phyloP scores from a whole-genome alignment of 257 asterid species.

The Solanum medicagineum region DNA sequence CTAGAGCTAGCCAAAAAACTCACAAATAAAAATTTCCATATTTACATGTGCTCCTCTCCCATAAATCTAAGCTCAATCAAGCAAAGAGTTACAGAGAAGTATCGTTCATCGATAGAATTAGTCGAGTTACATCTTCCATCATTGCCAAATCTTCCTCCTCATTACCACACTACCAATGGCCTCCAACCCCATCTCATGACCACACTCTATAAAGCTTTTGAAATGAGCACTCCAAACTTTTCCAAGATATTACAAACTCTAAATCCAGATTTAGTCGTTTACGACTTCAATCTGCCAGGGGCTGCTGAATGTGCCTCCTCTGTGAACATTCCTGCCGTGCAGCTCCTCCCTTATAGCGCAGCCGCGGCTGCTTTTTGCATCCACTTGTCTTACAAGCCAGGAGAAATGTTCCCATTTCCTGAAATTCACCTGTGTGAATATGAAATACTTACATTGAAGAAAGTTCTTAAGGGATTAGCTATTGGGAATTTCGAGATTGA shows the following conservation, averaged over 20 bases:
- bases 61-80: conserved; percentile 26
- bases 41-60: conserved; percentile 32
- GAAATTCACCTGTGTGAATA: conserved; percentile 1
- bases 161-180: not conserved
- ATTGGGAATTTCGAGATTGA: no score
- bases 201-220: conserved; percentile 19
- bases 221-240: conserved; percentile 8
- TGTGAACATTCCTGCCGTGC: no score
- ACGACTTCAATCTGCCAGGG: conserved; percentile 38
- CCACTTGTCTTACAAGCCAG: not conserved
- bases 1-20: conserved; percentile 27
- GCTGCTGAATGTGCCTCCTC: conserved; percentile 11
- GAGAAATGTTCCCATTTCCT: conserved; percentile 1
- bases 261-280: conserved; percentile 21
- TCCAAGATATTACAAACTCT: not conserved
- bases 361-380: conserved; percentile 11
- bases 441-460: not conserved
- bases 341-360: not conserved
- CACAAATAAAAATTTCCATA: conserved; percentile 5
- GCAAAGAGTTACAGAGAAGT: conserved; percentile 5
- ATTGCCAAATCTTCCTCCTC: conserved; percentile 12
- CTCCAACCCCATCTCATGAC: conserved; percentile 6
- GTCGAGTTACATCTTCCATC: conserved; percentile 27
- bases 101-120: conserved; percentile 3
- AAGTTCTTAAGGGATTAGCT: no score